Base-by-base conservation (phyloP, 306 rosid species). In the Cicer arietinum region DNA sequence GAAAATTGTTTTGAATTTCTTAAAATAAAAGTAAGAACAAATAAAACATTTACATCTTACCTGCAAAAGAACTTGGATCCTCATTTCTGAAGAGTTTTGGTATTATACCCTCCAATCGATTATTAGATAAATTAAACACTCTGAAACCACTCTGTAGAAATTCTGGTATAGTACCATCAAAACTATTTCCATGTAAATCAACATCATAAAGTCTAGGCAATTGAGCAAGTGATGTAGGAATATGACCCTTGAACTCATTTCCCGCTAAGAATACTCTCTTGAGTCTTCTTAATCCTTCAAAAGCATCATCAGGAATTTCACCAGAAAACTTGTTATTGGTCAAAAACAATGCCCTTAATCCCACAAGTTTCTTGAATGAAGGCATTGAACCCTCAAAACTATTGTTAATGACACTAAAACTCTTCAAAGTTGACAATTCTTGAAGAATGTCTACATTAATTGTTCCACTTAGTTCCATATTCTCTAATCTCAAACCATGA, bases 351-450 rank as follows among this genome's bases (percentile, higher is more conserved):
- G 79, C 84, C 72, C 40, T 80, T 7, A 90, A 70, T 3, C 48
- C 51, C 70, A 75, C 68, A 17, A 90, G 54, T 60, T 47, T 78
- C 30, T 84, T 88, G 72, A 94, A 87, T 1, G 7, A 45, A 1
- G 97, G 97, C 79, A 94, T 35, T 42, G 84, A 71, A 72, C 96
- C 97, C 11, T 30, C 45, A 57, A 94, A 89, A 74, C 7, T 73
- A 51, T 94, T 90, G 69, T 84, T 76, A 42, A 73, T 87, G 35
- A 92, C 71, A 76, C 99, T 89, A 64, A 94, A 78, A 51, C 80
- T 81, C 2, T 67, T 46, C 78, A 94, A 41, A 61, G 1, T 59
- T 0, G 91, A 59, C 62, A 92, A 75, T 11, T 56, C 44, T 22
- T 58, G 2, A 12, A 94, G 72, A 2, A 87, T 25, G 40, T 85